phyloP scores from a whole-genome alignment of 768 basidiomycete species.

The Xerocomus spinulosus region DNA sequence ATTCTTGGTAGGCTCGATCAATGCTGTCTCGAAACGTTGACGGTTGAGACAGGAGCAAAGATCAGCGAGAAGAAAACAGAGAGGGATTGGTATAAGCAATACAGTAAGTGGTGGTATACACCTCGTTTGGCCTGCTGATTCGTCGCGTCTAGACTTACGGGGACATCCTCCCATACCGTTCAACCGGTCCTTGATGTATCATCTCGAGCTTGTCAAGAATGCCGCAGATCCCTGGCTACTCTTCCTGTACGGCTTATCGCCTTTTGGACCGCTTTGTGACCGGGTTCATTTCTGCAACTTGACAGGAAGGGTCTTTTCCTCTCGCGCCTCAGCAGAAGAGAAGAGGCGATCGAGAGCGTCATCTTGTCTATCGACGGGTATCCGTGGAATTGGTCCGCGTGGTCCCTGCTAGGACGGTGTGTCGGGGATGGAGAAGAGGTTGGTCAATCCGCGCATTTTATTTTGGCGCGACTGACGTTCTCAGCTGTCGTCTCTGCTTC shows the following conservation, averaged over 20 bases:
- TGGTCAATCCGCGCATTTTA: constrained; percentile 2
- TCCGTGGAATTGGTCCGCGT: constrained; percentile 95
- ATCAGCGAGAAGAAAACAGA: constrained; percentile 79
- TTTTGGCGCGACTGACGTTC: constrained; percentile 9
- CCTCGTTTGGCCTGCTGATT: background rate
- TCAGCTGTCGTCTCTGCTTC: constrained; percentile 43
- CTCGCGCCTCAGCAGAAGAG: constrained; percentile 69
- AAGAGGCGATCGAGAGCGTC: constrained; percentile 80
- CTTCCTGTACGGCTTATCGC: constrained; percentile 54
- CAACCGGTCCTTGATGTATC: constrained; percentile 51
- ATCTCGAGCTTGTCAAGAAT: constrained; percentile 57
- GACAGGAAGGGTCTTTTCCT: constrained; percentile 80
- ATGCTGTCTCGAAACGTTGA: constrained; percentile 4
- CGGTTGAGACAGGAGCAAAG: constrained; percentile 35
- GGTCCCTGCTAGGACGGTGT: constrained; percentile 76
- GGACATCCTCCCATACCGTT: constrained; percentile 65
- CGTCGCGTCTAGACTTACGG: constrained; percentile 49
- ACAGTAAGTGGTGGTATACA: constrained; percentile 45
- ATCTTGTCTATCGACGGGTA: constrained; percentile 71
- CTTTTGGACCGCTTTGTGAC: background rate
- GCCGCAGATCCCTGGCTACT: constrained; percentile 75
- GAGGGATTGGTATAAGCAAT: constrained; percentile 80
- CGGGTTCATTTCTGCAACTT: background rate
- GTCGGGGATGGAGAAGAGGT: constrained; percentile 87
- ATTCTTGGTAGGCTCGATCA: constrained; percentile 65